Conservation (phyloP, 345 rosid species). For the Aquilaria malaccensis region DNA sequence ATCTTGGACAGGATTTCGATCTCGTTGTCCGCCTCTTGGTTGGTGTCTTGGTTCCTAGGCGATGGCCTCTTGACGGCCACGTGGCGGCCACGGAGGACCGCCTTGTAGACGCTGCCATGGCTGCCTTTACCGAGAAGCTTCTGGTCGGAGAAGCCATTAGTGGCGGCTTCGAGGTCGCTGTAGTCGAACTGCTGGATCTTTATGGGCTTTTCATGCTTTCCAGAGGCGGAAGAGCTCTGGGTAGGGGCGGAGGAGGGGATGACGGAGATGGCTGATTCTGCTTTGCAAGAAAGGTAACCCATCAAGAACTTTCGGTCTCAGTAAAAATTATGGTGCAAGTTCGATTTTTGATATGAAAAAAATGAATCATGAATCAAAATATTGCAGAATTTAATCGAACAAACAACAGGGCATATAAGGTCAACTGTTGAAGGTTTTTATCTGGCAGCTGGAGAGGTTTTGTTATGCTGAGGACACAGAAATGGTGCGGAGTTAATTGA, state of each 20-base stretch:
- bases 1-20: constrained; percentile 87
- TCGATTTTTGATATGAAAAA: no score
- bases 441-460: background rate
- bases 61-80: constrained; percentile 82
- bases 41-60: constrained; percentile 49
- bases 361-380: no score
- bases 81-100: constrained; percentile 71
- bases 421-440: constrained; percentile 5
- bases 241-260: constrained; percentile 21
- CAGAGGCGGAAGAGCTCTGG: constrained; percentile 25
- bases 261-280: constrained; percentile 15
- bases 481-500: background rate
- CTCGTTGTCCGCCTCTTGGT: constrained; percentile 80
- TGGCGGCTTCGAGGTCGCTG: constrained; percentile 90
- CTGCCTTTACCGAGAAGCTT: constrained; percentile 90
- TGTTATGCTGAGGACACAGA: constrained; percentile 2
- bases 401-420: background rate
- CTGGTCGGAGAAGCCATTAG: constrained; percentile 76
- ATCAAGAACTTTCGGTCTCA: background rate
- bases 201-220: constrained; percentile 38
- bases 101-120: constrained; percentile 96
- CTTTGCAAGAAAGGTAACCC: constrained; percentile 18
- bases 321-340: no score
- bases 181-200: constrained; percentile 77
- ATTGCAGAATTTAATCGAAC: no score